Base-by-base conservation (phyloP, 2,329 filamentous ascomycete species). In the Ascochyta clinopodiicola region DNA sequence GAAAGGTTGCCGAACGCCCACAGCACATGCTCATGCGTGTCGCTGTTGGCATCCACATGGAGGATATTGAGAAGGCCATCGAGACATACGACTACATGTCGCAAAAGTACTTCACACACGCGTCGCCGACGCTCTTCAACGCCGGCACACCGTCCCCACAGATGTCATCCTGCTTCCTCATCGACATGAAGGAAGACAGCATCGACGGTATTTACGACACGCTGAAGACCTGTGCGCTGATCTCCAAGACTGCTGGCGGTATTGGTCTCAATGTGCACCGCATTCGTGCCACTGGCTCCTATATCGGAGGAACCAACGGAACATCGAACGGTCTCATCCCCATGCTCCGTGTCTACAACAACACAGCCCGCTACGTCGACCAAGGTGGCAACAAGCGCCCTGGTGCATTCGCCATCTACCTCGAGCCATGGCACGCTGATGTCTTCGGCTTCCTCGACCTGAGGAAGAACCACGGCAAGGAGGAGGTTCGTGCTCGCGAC, bases 21-120 rank as follows among this genome's bases (percentile, higher is more conserved):
- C 95, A 99, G 80, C 95, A 99, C 82, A 95, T 99, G 92, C 94
- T 99, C 70, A 99, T 99, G 95, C 92, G 95, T 85, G 95, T 99
- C 49, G 87, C 95, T 67, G 94, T 99, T 55, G 95, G 95, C 55
- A 96, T 99, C 68, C 96, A 96, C 82, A 93, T 93, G 57, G 91
- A 96, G 62, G 86, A 98, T 71, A 89, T 99, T 57, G 95, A 98
- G 81, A 91, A 89, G 72, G 94, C 92, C 61, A 88, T 98, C 50
- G 92, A 99, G 85, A 98, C 95, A 37, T 99, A 99, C 84, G 94
- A 98, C 80, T 86, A 96, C 79, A 97, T 99, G 93, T 99, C 95
- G 29, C 92, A 88, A 82, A 98, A 98, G 80, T 94, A 90, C 82
- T 99, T 99, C 81, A 99, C 95, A 51, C 95, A 99, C 73, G 95